Evolutionary conservation across 441 rosid species (phyloP).

Genomic region (Lagerstroemia fauriei): DNA sequence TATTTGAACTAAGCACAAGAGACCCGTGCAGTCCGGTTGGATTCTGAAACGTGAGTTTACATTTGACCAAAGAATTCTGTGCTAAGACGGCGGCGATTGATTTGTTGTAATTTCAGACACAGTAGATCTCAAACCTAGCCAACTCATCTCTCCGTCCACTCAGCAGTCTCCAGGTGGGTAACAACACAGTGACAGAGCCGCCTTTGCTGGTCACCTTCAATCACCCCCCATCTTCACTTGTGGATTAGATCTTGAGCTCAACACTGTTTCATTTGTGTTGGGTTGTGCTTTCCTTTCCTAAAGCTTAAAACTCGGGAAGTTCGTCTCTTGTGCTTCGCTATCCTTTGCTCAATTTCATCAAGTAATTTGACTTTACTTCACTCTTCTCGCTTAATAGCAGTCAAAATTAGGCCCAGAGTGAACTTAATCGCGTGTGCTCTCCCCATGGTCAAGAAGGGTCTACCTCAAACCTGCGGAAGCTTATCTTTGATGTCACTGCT

Average conservation of each 20-base stretch:
- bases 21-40: too few relatives aligned
- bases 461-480: not conserved
- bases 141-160: not conserved
- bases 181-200: not conserved
- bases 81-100: not conserved
- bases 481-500: not conserved
- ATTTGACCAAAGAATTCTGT: too few relatives aligned
- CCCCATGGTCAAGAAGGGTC: not conserved
- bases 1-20: too few relatives aligned
- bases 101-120: not conserved
- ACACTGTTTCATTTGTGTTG: not conserved
- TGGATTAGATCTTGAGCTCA: too few relatives aligned
- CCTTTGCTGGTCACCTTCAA: not conserved
- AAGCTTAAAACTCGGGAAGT: not conserved
- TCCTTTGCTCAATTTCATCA: not conserved
- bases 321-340: not conserved
- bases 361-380: not conserved
- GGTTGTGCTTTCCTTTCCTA: not conserved
- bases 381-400: not conserved
- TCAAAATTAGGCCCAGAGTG: not conserved
- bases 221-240: too few relatives aligned
- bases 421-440: not conserved
- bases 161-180: not conserved
- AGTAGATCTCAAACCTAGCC: not conserved
- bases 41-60: too few relatives aligned